phyloP scores from a whole-genome alignment of 352 stramenopile genomes.

The Blastocystis sp. region DNA sequence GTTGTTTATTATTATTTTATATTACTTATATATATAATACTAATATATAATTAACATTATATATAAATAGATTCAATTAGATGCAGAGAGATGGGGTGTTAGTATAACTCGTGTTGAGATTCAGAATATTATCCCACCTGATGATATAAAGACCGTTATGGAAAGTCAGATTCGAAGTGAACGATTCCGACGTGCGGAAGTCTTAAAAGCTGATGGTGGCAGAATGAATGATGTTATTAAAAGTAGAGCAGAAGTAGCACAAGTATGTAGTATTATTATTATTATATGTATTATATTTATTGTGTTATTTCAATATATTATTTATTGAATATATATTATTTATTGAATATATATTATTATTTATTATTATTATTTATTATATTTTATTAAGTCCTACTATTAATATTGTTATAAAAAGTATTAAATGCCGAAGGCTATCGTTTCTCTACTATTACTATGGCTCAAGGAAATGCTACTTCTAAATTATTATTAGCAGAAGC shows the following conservation, averaged over 20 bases:
- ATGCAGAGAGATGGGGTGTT: constrained; percentile 43
- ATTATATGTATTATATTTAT: constrained; percentile 17
- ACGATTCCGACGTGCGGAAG: constrained; percentile 39
- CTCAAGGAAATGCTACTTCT: constrained; percentile 40
- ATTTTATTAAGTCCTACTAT: too few relatives aligned
- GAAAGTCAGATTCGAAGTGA: constrained; percentile 45
- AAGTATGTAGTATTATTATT: neutral
- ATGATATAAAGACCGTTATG: constrained; percentile 43
- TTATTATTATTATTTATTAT: neutral
- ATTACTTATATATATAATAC: neutral
- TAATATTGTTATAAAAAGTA: too few relatives aligned
- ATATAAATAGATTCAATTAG: constrained; percentile 39
- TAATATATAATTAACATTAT: too few relatives aligned
- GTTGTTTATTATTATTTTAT: constrained; percentile 32
- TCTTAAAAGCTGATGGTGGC: constrained; percentile 43
- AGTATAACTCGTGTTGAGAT: constrained; percentile 45
- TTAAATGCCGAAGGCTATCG: constrained; percentile 42
- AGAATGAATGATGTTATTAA: constrained; percentile 42
- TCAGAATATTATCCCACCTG: constrained; percentile 44
- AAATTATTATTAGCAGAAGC: constrained; percentile 42
- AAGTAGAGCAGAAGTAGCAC: constrained; percentile 40
- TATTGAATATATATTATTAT: too few relatives aligned
- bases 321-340: too few relatives aligned
- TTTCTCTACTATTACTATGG: constrained; percentile 37
- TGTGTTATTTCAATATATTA: too few relatives aligned